These are phyloP conservation scores for Coemansia sp. DNA, from an alignment of 192 early-diverging fungal species.

Conservation along the genomic window DNA sequence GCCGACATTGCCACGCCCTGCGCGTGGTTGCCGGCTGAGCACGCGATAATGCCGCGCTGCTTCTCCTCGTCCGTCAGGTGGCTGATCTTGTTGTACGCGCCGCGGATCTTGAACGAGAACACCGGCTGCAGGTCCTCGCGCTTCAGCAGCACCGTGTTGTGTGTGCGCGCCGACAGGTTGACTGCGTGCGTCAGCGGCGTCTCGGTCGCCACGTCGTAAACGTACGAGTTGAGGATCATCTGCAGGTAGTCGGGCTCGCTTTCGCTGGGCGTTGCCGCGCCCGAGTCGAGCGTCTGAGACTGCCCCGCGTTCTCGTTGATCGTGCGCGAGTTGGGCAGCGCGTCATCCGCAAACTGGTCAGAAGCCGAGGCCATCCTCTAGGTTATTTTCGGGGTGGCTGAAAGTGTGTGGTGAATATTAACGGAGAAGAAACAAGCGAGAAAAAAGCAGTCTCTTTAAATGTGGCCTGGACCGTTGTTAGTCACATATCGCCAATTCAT, in stretches of 20 bases:
- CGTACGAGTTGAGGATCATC: slow-evolving; percentile 87
- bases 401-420: no score
- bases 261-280: background rate
- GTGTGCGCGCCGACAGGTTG: slow-evolving; percentile 71
- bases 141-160: slow-evolving; percentile 78
- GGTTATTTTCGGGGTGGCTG: no score
- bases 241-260: slow-evolving; percentile 80
- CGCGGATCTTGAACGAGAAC: slow-evolving; percentile 97
- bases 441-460: no score
- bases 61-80: slow-evolving; percentile 77
- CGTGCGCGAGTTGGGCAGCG: slow-evolving; percentile 43
- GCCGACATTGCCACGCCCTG: slow-evolving; percentile 95
- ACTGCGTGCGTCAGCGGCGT: slow-evolving; percentile 81
- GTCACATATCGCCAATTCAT: no score
- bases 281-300: slow-evolving; percentile 11
- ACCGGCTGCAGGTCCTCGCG: slow-evolving; percentile 96
- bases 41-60: slow-evolving; percentile 85
- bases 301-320: slow-evolving; percentile 43
- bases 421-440: no score
- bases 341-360: no score
- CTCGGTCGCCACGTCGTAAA: slow-evolving; percentile 92
- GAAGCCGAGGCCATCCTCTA: background rate
- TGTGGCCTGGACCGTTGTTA: no score
- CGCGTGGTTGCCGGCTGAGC: slow-evolving; percentile 98
- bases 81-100: slow-evolving; percentile 91